Conservation (phyloP, 179 eudicot species). For the Patellifolia procumbens region DNA sequence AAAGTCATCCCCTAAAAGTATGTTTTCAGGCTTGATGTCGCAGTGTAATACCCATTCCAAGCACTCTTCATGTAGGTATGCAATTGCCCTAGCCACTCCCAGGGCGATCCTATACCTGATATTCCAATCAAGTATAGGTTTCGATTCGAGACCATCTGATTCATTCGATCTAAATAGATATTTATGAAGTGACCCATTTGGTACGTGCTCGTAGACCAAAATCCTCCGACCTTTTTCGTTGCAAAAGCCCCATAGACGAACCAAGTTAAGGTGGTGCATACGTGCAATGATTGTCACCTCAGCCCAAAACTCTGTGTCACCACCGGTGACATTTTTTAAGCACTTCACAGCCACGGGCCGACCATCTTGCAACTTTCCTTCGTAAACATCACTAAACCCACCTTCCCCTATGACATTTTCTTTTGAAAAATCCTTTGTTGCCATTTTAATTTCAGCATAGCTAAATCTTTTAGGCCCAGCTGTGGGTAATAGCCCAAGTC, state of each 20-base stretch:
- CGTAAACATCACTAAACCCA: constrained; percentile 77
- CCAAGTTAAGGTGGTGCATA: constrained; percentile 92
- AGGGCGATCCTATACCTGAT: constrained; percentile 78
- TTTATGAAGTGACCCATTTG: constrained; percentile 77
- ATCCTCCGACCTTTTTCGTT: constrained; percentile 77
- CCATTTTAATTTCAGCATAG: constrained; percentile 56
- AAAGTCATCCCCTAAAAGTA: constrained; percentile 79
- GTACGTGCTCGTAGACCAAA: constrained; percentile 75
- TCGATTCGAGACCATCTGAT: constrained; percentile 21
- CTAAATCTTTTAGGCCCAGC: constrained; percentile 83
- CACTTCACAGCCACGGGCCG: constrained; percentile 77
- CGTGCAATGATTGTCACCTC: constrained; percentile 89
- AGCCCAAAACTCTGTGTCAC: constrained; percentile 81
- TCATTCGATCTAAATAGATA: constrained; percentile 43
- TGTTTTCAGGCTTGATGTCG: constrained; percentile 88
- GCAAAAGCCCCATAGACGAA: constrained; percentile 86
- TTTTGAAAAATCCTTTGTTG: constrained; percentile 61
- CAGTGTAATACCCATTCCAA: constrained; percentile 86
- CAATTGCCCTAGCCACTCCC: constrained; percentile 87
- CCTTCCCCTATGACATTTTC: constrained; percentile 62
- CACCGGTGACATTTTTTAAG: constrained; percentile 59
- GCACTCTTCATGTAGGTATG: constrained; percentile 87
- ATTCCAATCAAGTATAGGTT: constrained; percentile 75
- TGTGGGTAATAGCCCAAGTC: constrained; percentile 71
- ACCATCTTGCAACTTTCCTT: constrained; percentile 68